Evolutionary conservation across 805 yeast genomes (phyloP).

Genomic region (Nakazawaea anatomiae): DNA sequence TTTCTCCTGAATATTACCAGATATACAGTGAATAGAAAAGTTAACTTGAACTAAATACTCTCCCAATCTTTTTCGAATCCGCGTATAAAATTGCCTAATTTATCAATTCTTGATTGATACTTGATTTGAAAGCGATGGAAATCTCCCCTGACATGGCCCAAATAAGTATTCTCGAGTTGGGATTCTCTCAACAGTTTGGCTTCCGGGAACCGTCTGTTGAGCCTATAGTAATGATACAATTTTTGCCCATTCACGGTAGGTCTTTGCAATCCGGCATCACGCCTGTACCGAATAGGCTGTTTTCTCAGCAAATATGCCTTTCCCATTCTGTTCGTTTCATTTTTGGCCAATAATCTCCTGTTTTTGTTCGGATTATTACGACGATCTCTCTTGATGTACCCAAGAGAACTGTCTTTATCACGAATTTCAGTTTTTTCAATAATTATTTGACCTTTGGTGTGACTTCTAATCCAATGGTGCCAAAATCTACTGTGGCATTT

Average conservation of each 20-base stretch:
- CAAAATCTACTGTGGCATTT: background rate
- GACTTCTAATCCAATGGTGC: background rate
- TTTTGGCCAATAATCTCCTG: too few species aligned
- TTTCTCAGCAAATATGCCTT: background rate
- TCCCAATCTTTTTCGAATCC: constrained; percentile 1
- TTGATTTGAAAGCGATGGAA: constrained; percentile 2
- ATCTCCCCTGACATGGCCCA: constrained; percentile 1
- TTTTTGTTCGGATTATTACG: too few species aligned
- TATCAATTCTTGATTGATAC: constrained; percentile 2
- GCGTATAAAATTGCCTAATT: background rate
- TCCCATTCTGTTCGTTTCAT: background rate
- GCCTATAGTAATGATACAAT: constrained; percentile 1
- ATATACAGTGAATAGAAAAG: too few species aligned
- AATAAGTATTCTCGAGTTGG: constrained; percentile 1
- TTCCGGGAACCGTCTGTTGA: background rate
- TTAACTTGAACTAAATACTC: background rate
- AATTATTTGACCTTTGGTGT: background rate
- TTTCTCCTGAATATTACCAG: background rate
- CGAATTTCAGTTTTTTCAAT: too few species aligned
- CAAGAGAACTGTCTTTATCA: background rate
- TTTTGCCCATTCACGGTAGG: background rate
- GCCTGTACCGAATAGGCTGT: background rate
- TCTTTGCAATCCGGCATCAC: background rate
- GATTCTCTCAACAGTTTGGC: background rate
- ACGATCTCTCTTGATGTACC: background rate